Base-by-base conservation (phyloP, 2,329 filamentous ascomycete genomes). In the Aspergillus pseudoglaucus region DNA sequence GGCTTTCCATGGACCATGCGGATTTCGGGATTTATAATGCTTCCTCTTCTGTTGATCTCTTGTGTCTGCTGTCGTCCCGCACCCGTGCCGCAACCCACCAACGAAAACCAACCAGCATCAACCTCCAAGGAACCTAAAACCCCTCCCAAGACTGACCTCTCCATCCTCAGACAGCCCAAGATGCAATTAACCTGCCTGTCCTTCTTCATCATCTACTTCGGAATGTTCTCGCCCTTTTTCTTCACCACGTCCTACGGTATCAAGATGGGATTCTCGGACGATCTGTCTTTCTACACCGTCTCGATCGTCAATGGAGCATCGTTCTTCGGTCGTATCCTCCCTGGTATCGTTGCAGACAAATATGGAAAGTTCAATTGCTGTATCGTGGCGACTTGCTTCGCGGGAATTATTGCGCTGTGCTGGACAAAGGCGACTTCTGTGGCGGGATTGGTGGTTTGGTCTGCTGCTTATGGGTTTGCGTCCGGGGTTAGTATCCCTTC, bases 391-490 rank as follows among this genome's bases (percentile, higher is more conserved):
- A 58, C 60, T 2, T 44, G 64, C 2, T 46, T 54, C 1, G 65
- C 70, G 1, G 69, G 65, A 0, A 53, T 73, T 0, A 60, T 74
- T 22, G 72, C 69, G 1, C 64, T 77, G n/a, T 71, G 67, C 23
- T 73, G 75, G 64, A 73, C 70, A 3, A 65, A 63, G 15, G 72
- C 70, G 1, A 66, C 63, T 1, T 66, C 59, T 10, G 66, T 71
- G 6, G 68, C 72, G 1, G 73, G 72, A 0, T 61, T 75, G 47
- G 67, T 76, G 1, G 55, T 72, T 3, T 77, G 71, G 53, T 67
- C 68, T 1, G 62, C 68, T 12, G 68, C 67, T 0, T 76, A 75
- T 53, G 74, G 74, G 0, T 76, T 77, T 48, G 60, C 64, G 1
- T 75, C 72, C 2, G 73, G 74, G 0, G 72, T 75, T 47, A 52